phyloP scores from a whole-genome alignment of 371 early-diverging fungal genomes.

The Mortierella sp. region DNA sequence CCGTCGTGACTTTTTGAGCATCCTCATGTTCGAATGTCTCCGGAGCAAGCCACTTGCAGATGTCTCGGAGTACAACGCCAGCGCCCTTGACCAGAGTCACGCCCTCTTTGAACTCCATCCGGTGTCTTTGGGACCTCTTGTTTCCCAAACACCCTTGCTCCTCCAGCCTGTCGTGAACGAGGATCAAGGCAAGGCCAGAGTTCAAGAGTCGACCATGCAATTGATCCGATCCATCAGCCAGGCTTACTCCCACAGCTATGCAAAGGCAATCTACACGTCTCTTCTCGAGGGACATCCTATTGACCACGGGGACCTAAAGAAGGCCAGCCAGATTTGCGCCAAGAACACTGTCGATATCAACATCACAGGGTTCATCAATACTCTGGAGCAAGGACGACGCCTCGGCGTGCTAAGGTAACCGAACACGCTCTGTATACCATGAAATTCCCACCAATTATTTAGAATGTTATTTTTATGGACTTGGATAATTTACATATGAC shows the following conservation, averaged over 20 bases:
- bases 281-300: slow-evolving; percentile 73
- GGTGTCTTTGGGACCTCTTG: slow-evolving; percentile 22
- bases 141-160: slow-evolving; percentile 32
- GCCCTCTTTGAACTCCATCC: slow-evolving; percentile 48
- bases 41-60: slow-evolving; percentile 62
- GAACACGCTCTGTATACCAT: neutral
- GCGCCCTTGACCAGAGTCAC: slow-evolving; percentile 26
- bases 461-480: neutral
- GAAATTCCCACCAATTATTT: too few species aligned
- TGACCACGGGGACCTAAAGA: slow-evolving; percentile 70
- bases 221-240: slow-evolving; percentile 50
- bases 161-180: slow-evolving; percentile 50
- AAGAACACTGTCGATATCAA: slow-evolving; percentile 79
- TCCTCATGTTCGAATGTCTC: slow-evolving; percentile 70
- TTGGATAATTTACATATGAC: neutral
- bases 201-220: slow-evolving; percentile 51
- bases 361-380: slow-evolving; percentile 81
- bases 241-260: slow-evolving; percentile 70
- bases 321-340: slow-evolving; percentile 74
- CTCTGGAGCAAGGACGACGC: slow-evolving; percentile 67
- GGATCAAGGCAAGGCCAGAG: slow-evolving; percentile 42
- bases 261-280: slow-evolving; percentile 74
- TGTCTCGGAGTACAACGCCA: slow-evolving; percentile 34
- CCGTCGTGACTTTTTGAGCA: slow-evolving; percentile 46
- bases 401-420: slow-evolving; percentile 59